These are phyloP conservation scores for Suillus ampliporus DNA, from an alignment of 768 basidiomycete genomes.

Conservation along the genomic window DNA sequence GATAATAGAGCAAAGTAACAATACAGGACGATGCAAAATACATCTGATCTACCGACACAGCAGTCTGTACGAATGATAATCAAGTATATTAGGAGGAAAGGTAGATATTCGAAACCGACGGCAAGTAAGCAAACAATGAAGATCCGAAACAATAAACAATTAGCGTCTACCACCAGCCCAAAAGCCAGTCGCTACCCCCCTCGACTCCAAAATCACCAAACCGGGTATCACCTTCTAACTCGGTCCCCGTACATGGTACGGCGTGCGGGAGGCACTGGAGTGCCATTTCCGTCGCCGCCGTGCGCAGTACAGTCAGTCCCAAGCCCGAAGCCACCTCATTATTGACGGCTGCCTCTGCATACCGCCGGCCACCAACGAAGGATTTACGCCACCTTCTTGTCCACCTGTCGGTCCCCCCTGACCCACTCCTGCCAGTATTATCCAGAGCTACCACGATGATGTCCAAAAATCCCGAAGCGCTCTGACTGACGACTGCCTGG, in stretches of 20 bases:
- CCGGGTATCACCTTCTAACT: conserved; percentile 79
- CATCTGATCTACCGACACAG: conserved; percentile 6
- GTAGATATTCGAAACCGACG: conserved; percentile 8
- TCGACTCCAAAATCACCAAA: conserved; percentile 87
- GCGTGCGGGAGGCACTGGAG: conserved; percentile 53
- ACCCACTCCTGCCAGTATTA: conserved; percentile 33
- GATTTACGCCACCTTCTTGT: conserved; percentile 43
- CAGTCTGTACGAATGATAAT: conserved; percentile 4
- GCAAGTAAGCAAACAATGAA: neutral
- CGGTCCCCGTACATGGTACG: conserved; percentile 87
- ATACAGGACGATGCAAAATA: conserved; percentile 4
- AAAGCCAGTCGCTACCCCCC: conserved; percentile 74
- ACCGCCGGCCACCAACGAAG: conserved; percentile 24
- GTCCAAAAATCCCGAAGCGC: conserved; percentile 32
- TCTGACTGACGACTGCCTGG: conserved; percentile 42
- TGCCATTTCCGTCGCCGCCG: conserved; percentile 44
- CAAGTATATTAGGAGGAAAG: conserved; percentile 3
- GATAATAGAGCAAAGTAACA: neutral
- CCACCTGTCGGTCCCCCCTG: conserved; percentile 35
- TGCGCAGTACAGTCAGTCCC: conserved; percentile 47
- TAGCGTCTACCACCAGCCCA: conserved; percentile 61
- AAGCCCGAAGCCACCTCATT: conserved; percentile 52
- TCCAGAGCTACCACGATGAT: conserved; percentile 45
- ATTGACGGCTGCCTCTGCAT: conserved; percentile 42
- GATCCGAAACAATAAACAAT: conserved; percentile 12